Percentiles rank a stretch among this genome's conserved stretches.
These are phyloP conservation scores for Verticillium longisporum DNA, from an alignment of 2,329 filamentous ascomycete species.

Conservation along the genomic window DNA sequence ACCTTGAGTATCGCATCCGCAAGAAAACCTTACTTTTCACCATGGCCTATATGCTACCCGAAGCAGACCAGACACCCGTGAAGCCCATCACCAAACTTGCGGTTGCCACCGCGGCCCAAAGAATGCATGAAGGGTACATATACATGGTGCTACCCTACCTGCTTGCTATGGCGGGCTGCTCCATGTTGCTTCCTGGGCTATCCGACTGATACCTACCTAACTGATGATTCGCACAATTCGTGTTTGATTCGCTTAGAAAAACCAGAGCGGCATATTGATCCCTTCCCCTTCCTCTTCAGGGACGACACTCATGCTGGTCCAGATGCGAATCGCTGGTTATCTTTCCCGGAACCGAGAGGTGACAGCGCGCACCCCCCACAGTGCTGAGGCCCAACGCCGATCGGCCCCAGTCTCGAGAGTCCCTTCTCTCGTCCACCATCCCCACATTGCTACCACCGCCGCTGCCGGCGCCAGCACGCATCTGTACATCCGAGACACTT, in stretches of 20 bases:
- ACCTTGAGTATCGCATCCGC: background rate
- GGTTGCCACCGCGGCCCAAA: background rate
- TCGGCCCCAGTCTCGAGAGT: background rate
- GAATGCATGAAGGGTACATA: too few species aligned
- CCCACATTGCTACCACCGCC: background rate
- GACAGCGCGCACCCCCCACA: background rate
- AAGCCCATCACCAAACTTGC: background rate
- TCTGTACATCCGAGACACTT: background rate
- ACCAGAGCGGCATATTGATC: too few species aligned
- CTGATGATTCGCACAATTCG: too few species aligned
- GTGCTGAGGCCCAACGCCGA: background rate
- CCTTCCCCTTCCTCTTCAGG: too few species aligned
- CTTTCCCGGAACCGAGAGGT: background rate
- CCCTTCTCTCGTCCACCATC: background rate
- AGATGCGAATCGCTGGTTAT: background rate
- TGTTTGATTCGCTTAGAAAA: too few species aligned
- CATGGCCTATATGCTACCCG: background rate
- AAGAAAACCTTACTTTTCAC: background rate
- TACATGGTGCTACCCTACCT: too few species aligned
- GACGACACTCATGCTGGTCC: background rate
- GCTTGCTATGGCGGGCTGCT: too few species aligned
- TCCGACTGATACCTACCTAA: too few species aligned
- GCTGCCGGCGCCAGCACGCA: background rate
- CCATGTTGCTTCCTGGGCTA: too few species aligned
- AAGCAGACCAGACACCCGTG: background rate